Evolutionary conservation across 345 rosid genomes (phyloP).

Genomic region (Xanthoceras sorbifolium): DNA sequence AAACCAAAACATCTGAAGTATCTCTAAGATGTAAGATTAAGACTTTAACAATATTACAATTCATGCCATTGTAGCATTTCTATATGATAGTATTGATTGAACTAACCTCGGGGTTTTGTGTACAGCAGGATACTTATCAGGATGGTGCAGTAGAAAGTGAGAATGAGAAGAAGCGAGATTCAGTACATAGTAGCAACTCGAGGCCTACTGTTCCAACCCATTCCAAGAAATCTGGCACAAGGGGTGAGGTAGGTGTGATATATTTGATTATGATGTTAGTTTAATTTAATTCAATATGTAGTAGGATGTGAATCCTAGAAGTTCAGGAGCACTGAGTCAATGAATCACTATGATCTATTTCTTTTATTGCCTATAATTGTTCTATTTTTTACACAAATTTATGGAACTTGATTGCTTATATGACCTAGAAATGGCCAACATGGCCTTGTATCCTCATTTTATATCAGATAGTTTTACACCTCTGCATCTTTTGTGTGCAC

Average conservation of each 20-base stretch:
- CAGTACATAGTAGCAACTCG: conserved; percentile 36
- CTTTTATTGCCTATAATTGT: conserved; percentile 5
- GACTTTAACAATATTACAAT: background rate
- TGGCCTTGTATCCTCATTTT: background rate
- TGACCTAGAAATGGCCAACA: background rate
- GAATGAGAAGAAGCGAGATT: conserved; percentile 43
- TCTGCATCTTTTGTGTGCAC: conserved; percentile 11
- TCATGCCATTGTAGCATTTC: background rate
- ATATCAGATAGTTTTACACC: background rate
- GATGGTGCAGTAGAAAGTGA: conserved; percentile 41
- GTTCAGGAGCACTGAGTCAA: background rate
- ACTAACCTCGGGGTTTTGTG: conserved; percentile 4
- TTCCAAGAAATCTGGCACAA: conserved; percentile 60
- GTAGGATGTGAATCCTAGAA: background rate
- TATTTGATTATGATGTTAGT: background rate
- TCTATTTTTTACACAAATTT: background rate
- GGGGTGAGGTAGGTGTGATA: conserved; percentile 64
- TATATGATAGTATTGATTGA: conserved; percentile 2
- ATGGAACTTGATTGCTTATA: background rate
- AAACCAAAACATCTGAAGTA: too few relatives aligned
- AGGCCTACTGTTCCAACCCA: conserved; percentile 28
- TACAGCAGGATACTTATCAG: conserved; percentile 37
- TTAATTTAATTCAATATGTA: background rate
- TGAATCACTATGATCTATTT: background rate
- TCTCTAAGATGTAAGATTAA: background rate